Conservation (phyloP, 805 yeast genomes). For the Candida peoriensis region DNA sequence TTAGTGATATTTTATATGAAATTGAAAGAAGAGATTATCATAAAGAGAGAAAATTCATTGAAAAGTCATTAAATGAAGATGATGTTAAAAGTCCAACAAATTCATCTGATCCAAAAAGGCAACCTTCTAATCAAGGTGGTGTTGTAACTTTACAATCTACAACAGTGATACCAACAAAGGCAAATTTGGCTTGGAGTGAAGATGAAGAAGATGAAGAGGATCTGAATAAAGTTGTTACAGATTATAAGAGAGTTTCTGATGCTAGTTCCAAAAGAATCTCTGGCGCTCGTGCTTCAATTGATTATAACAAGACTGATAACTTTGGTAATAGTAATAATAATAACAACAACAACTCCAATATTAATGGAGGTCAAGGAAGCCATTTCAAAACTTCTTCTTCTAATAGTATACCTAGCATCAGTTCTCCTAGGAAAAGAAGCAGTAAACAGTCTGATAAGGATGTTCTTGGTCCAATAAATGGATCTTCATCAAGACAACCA, state of each 20-base stretch:
- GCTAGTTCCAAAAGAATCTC: neutral
- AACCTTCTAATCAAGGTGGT: no score
- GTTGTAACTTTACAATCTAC: slow-evolving; percentile 49
- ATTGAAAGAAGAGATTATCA: slow-evolving; percentile 71
- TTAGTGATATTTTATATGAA: slow-evolving; percentile 83
- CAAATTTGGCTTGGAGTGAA: slow-evolving; percentile 83
- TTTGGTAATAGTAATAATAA: slow-evolving; percentile 2
- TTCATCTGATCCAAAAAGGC: slow-evolving; percentile 8
- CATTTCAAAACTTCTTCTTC: slow-evolving; percentile 4
- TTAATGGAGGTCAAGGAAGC: no score
- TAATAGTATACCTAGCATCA: slow-evolving; percentile 1
- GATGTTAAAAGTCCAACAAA: slow-evolving; percentile 1
- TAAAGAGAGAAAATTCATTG: slow-evolving; percentile 13
- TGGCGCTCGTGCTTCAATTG: neutral
- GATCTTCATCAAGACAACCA: no score
- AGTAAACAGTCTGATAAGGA: slow-evolving; percentile 9
- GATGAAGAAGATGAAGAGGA: slow-evolving; percentile 47
- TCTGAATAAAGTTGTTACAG: neutral
- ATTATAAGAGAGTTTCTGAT: neutral
- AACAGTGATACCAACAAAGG: slow-evolving; percentile 78
- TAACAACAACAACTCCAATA: no score
- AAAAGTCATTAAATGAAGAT: neutral
- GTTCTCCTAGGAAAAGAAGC: slow-evolving; percentile 6
- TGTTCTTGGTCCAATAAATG: slow-evolving; percentile 10
- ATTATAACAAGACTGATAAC: neutral